Evolutionary conservation across 768 basidiomycete genomes (phyloP).

Genomic region (Leucocoprinus sp.): DNA sequence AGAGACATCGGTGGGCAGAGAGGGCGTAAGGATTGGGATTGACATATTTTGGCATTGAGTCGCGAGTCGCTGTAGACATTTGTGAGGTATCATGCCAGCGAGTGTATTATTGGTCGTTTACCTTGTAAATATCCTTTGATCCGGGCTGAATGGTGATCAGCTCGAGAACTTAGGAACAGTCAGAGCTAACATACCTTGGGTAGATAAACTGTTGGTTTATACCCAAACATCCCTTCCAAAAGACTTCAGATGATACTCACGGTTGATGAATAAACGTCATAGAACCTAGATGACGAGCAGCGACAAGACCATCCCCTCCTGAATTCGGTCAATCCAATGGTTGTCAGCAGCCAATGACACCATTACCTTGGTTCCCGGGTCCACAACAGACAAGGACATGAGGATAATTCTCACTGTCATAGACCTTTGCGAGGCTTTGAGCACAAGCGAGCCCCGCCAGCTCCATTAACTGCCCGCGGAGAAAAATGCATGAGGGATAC

Average conservation of each 20-base stretch:
- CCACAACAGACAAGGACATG: slow-evolving; percentile 94
- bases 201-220: slow-evolving; percentile 82
- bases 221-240: slow-evolving; percentile 79
- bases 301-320: slow-evolving; percentile 94
- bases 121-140: slow-evolving; percentile 88
- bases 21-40: slow-evolving; percentile 60
- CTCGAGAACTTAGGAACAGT: background rate
- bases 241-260: background rate
- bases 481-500: slow-evolving; percentile 1
- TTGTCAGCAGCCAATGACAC: background rate
- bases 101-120: slow-evolving; percentile 16
- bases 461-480: slow-evolving; percentile 72
- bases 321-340: slow-evolving; percentile 4
- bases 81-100: background rate
- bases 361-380: slow-evolving; percentile 86
- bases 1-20: slow-evolving; percentile 28
- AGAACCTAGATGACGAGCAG: slow-evolving; percentile 86
- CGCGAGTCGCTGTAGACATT: slow-evolving; percentile 55
- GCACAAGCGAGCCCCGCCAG: slow-evolving; percentile 93
- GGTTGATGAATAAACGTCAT: slow-evolving; percentile 1
- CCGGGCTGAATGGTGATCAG: slow-evolving; percentile 51
- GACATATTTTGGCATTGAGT: slow-evolving; percentile 85
- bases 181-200: slow-evolving; percentile 61
- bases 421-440: slow-evolving; percentile 75
- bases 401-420: slow-evolving; percentile 55